Evolutionary conservation across 2,329 filamentous ascomycete genomes (phyloP).

Genomic region (Cyphellophora attinorum): DNA sequence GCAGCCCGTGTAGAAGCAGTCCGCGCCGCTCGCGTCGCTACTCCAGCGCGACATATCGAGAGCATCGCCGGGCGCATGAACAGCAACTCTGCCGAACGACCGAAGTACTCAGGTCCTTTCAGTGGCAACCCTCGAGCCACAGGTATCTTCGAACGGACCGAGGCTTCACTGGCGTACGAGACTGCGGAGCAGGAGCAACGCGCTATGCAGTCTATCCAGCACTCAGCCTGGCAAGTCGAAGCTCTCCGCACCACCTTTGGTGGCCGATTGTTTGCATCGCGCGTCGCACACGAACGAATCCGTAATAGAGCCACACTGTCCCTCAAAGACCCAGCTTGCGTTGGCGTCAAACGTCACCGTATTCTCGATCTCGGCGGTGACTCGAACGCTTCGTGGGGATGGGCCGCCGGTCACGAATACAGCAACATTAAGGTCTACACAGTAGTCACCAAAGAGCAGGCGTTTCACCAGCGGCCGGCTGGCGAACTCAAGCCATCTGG

Average conservation of each 20-base stretch:
- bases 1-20: constrained; percentile 79
- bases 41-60: constrained; percentile 63
- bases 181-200: constrained; percentile 66
- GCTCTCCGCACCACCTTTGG: constrained; percentile 52
- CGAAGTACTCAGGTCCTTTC: constrained; percentile 60
- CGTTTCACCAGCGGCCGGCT: constrained; percentile 50
- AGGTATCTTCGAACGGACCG: constrained; percentile 35
- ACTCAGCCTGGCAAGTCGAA: constrained; percentile 53
- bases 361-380: constrained; percentile 84
- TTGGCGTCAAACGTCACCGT: constrained; percentile 42
- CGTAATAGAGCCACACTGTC: constrained; percentile 18
- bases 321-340: constrained; percentile 16
- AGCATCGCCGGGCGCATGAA: constrained; percentile 80
- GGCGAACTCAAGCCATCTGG: constrained; percentile 55
- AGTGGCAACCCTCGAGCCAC: constrained; percentile 62
- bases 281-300: constrained; percentile 28
- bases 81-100: constrained; percentile 58
- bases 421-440: constrained; percentile 82
- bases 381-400: constrained; percentile 85
- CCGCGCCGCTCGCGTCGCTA: constrained; percentile 69
- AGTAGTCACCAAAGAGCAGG: constrained; percentile 65
- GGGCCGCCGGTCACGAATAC: constrained; percentile 81
- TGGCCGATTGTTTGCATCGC: constrained; percentile 49
- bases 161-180: constrained; percentile 27
- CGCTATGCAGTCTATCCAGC: constrained; percentile 60